Evolutionary conservation across 306 rosid species (phyloP), one percentile per base, ranked within the genome.

Genomic region (Mucuna pruriens): DNA sequence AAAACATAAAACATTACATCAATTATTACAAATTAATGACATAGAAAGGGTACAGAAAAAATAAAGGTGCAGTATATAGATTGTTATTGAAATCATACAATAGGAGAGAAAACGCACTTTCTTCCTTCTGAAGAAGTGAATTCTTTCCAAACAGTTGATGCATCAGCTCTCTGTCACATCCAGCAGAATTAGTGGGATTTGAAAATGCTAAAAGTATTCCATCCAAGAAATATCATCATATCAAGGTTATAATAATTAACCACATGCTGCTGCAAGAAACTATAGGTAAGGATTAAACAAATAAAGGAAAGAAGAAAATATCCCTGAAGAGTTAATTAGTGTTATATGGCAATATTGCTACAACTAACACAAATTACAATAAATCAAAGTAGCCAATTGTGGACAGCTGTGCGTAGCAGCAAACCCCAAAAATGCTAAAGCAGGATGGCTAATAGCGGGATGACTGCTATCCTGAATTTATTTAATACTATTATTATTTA

Each of bases 91-190:
- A 77, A 72, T 13, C 13, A 49, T 12, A 34, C 15, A 67, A 80
- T 7, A 55, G 19, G 29, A 64, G 44, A 84, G 26, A 60, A 25
- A 73, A 88, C 97, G 10, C 67, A 95, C 99, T 92, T 96, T 88
- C 91, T 96, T 83, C 99, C 99, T 55, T 93, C 98, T 55, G 97
- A 84, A 88, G 99, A 82, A 34, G 94, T 90, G 84, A 92, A 96
- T 77, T 96, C 98, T 86, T 93, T 96, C 99, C 99, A 96, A 79
- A 96, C 98, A 78, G 99, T 96, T 62, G 99, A 96, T 70, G 99
- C 99, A 82, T 96, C 99, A 5, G 99, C 99, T 83, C 94, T 91
- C 99, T 96, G 97, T 84, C 82, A 85, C 80, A 89, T 87, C 83
- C 82, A 89, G 84, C 76, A 87, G 67, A 89, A 76, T 77, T 87